phyloP scores from a whole-genome alignment of 2,329 filamentous ascomycete genomes.

The Acrocalymma vagum region DNA sequence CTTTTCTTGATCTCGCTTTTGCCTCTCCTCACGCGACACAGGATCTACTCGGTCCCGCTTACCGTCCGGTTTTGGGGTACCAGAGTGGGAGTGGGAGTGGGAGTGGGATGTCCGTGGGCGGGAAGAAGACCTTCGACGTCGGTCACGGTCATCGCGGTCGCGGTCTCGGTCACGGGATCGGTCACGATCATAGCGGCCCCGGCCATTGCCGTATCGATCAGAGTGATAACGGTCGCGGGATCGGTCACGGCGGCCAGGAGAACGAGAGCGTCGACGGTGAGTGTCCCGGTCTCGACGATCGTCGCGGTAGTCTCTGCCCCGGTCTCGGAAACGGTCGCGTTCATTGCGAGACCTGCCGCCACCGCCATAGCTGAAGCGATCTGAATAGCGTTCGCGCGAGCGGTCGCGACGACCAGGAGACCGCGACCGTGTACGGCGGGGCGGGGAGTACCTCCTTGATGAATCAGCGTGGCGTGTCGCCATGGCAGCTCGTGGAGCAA shows the following conservation, averaged over 20 bases:
- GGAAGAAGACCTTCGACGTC: conserved; percentile 77
- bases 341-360: conserved; percentile 35
- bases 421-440: conserved; percentile 60
- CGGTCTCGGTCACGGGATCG: conserved; percentile 71
- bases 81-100: conserved; percentile 78
- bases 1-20: conserved; percentile 63
- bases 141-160: conserved; percentile 72
- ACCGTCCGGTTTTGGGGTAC: conserved; percentile 43
- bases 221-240: conserved; percentile 64
- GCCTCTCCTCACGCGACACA: conserved; percentile 58
- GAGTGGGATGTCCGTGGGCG: conserved; percentile 66
- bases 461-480: conserved; percentile 74
- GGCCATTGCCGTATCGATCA: too few relatives aligned
- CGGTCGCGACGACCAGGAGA: conserved; percentile 58
- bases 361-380: conserved; percentile 61
- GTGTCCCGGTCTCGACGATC: conserved; percentile 46
- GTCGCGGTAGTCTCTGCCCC: conserved; percentile 48
- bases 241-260: conserved; percentile 63
- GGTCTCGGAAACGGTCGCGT: conserved; percentile 59
- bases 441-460: conserved; percentile 62
- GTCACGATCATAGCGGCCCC: conserved; percentile 63
- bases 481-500: conserved; percentile 39
- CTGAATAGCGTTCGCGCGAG: conserved; percentile 46
- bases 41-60: conserved; percentile 36
- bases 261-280: conserved; percentile 24